Conservation (phyloP, 257 asterid genomes). For the Solanum pennellii region DNA sequence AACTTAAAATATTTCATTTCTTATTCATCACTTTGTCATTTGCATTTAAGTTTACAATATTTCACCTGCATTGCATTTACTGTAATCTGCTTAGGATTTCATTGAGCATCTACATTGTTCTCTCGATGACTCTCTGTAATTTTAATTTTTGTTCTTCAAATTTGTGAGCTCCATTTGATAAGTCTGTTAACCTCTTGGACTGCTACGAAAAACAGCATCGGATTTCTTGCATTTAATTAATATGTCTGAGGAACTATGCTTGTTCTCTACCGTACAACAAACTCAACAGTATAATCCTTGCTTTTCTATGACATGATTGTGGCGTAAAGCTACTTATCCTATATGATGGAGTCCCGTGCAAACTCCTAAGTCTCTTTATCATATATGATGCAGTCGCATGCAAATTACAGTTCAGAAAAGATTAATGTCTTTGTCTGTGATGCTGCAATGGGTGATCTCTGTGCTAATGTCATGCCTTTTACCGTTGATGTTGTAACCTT, state of each 20-base stretch:
- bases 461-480: conserved; percentile 31
- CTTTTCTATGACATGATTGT: neutral
- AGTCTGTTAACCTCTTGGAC: neutral
- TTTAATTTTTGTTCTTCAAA: neutral
- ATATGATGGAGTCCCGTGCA: conserved; percentile 34
- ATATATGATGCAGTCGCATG: conserved; percentile 37
- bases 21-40: neutral
- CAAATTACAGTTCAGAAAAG: conserved; percentile 27
- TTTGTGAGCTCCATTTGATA: neutral
- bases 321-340: neutral
- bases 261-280: neutral
- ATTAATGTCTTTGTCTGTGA: conserved; percentile 58
- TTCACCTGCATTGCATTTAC: neutral
- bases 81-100: neutral
- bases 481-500: conserved; percentile 65
- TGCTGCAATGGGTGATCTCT: conserved; percentile 56
- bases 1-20: neutral
- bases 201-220: too few relatives aligned
- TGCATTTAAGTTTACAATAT: neutral
- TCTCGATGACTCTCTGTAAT: neutral
- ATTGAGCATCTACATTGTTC: neutral
- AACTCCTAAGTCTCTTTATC: neutral
- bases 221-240: neutral
- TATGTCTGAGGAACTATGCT: neutral
- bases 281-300: neutral